Evolutionary conservation across 768 basidiomycete species (phyloP), one percentile per base, ranked within the genome.

Genomic region (Hemileccinum rubropunctum): DNA sequence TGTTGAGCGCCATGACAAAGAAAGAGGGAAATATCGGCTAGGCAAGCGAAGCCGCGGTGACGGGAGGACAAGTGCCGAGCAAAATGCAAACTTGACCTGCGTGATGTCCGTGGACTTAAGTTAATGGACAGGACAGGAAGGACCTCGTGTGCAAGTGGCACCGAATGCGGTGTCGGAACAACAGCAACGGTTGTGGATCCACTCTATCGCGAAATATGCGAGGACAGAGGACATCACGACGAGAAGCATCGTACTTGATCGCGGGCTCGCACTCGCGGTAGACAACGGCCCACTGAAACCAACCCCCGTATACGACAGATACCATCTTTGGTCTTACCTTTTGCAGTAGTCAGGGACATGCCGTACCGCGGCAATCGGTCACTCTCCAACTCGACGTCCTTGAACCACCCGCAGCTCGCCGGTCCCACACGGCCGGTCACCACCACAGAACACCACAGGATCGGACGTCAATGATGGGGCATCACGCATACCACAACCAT

Each of bases 51-150:
- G 57, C 68, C 68, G 60, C 68, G 67, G 67, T 70, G 62, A 68
- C 68, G 68, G 66, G 53, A 68, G 34, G 47, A 54, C 62, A 54
- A 54, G 57, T 68, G 68, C 68, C 68, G 66, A 68, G 58, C 62
- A 68, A 43, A 50, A 50, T 59, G 56, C 51, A 64, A 40, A 56
- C 59, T 54, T 48, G 50, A 63, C 51, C 58, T 58, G 60, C 51
- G 59, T 57, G 61, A 68, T 69, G 67, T 70, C 67, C 67, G 67
- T 70, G 67, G 67, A 68, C 58, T 68, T 68, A 68, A 68, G 69
- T 69, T 67, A 67, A 67, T 67, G 48, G 57, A 65, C 61, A 59
- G 59, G 63, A 65, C 57, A 58, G 66, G 68, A 69, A 67, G 57
- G 53, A 54, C 65, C 65, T 63, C 62, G 64, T 61, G 67, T 63